Conservation (phyloP, 1,139 yeast genomes). For the Protomyces macrosporus region DNA sequence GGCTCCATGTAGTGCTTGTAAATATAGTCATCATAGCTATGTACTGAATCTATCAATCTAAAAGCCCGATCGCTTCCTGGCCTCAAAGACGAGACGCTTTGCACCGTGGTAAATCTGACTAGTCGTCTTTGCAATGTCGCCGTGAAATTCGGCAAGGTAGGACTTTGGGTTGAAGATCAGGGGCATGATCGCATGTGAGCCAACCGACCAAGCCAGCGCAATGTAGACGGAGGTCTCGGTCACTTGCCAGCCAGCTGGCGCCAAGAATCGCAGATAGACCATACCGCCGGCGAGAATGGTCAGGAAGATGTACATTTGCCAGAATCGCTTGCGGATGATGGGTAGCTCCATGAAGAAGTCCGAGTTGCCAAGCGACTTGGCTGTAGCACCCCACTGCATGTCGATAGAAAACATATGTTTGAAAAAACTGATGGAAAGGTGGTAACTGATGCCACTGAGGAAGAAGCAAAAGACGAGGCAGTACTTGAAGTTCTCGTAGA, state of each 20-base stretch:
- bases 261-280: conserved; percentile 23
- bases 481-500: conserved; percentile 1
- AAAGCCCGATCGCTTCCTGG: background rate
- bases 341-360: conserved; percentile 30
- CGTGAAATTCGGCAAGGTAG: background rate
- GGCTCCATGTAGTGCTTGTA: no score
- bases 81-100: background rate
- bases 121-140: background rate
- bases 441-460: conserved; percentile 28
- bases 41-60: background rate
- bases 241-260: conserved; percentile 28
- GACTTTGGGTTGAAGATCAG: conserved; percentile 27
- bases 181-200: conserved; percentile 25
- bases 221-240: conserved; percentile 7
- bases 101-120: background rate
- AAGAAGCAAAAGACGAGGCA: conserved; percentile 24
- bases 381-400: conserved; percentile 31
- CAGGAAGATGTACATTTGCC: conserved; percentile 8
- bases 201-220: conserved; percentile 27
- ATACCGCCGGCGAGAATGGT: conserved; percentile 4
- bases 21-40: no score
- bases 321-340: conserved; percentile 16
- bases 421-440: conserved; percentile 25
- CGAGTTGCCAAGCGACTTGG: conserved; percentile 28
- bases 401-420: conserved; percentile 28